Base-by-base conservation (phyloP, 2,329 filamentous ascomycete species). In the Fulvia fulva region DNA sequence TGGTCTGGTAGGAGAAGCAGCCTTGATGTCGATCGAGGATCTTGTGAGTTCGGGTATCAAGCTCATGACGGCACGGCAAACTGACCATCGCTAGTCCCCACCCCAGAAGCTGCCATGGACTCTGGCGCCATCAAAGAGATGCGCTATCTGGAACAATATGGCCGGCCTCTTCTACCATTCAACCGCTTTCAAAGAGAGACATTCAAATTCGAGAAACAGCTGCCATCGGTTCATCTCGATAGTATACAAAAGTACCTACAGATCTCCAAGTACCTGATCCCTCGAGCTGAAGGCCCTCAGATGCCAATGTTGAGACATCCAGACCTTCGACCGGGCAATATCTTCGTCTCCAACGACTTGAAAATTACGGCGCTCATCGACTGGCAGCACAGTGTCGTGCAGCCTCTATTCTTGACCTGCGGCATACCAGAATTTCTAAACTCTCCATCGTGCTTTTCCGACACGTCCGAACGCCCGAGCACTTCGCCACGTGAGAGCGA, bases 381-480 rank as follows among this genome's bases (percentile, higher is more conserved):
- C 58, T 78, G 74, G 75, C 74, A 78, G 62, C 68, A 77, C 61
- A 65, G 65, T 41, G 46, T 67, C 2, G 63, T 71, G 25, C 69
- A 76, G n/a, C 76, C 74, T 4, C 68, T 71, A 5, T 74, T 76
- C 51, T 66, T 78, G 6, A 63, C 68, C 16, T 68, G 70, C 34
- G 72, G 73, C 2, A 74, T 78, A 55, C 76, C 75, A 47, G 68
- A 70, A 1, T 56, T 63, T 45, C 74, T 78, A 58, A 70, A 76
- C 58, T 76, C 53, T 30, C 49, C 49, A 34, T 44, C 49, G 37
- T 44, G 49, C 2, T 41, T 62, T 26, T n/a, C 41, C 12, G 60
- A 61, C 46, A 46, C 51, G 6, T 32, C 28, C 50, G 58, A 5
- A 45, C 55, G 19, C 21, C 28, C 9, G 41, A 63, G 43, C 51